phyloP scores from a whole-genome alignment of 306 rosid species.

The Inga laurina region DNA sequence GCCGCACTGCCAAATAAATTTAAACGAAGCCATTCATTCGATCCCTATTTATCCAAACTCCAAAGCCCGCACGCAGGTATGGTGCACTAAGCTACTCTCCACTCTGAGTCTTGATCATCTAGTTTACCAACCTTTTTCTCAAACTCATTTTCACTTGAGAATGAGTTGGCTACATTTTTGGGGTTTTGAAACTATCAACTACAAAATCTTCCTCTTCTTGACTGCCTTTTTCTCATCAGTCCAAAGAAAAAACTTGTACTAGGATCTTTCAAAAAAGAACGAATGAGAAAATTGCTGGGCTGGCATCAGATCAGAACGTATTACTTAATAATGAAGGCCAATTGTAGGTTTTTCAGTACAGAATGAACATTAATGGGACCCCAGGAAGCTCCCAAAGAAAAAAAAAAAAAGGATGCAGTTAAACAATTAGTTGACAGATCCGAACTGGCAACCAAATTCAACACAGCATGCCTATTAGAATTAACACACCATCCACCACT shows the following conservation, averaged over 20 bases:
- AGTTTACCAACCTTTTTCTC: background rate
- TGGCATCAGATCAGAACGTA: background rate
- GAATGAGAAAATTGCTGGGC: background rate
- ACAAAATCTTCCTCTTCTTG: background rate
- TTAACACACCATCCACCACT: conserved; percentile 10
- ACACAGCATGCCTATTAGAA: conserved; percentile 28
- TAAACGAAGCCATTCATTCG: no score
- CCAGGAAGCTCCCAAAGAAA: conserved; percentile 18
- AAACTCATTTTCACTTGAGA: background rate
- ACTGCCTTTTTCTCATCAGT: background rate
- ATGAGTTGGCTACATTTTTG: background rate
- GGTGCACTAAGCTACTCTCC: no score
- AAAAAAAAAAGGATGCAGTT: background rate
- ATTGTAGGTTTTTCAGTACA: background rate
- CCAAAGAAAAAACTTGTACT: background rate
- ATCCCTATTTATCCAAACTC: no score
- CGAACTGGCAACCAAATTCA: conserved; percentile 30
- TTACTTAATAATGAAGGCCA: background rate
- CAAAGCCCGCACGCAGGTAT: no score
- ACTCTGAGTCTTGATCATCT: no score
- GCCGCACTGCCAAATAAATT: no score
- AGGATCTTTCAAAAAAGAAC: background rate
- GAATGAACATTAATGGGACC: conserved; percentile 7
- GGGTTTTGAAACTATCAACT: background rate
- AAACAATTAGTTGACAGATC: conserved; percentile 37